Evolutionary conservation across 441 rosid species (phyloP), one percentile per base, ranked within the genome.

Genomic region (Breynia disticha): DNA sequence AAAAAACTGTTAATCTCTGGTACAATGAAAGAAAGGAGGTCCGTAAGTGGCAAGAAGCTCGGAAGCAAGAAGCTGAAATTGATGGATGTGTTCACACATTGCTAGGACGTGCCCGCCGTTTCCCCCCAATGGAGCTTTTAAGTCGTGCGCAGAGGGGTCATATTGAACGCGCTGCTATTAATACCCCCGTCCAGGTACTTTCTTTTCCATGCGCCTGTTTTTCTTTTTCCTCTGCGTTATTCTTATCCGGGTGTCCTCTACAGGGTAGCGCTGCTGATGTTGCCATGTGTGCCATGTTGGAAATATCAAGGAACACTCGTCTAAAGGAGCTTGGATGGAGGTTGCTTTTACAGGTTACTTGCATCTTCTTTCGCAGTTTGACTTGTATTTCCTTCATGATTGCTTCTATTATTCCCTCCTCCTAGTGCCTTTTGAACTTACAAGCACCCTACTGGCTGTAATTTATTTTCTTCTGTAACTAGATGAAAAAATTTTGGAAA

Each of bases 201-300:
- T 49, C 51, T 50, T 59, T 24, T n/a, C 55, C 19, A 37, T 20
- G 58, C 54, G 0, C 58, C 32, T 47, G 50, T 52, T 47, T 18
- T 42, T 55, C 65, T 43, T 15, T 39, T 52, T 68, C 58, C 62
- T 38, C 50, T n/a, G n/a, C 32, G 56, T 56, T 49, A n/a, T 35
- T 56, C 62, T 53, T n/a, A 54, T 56, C 38, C 41, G 22, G 50
- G 20, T 62, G 48, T 22, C 52, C 52, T 45, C 19, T 58, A 63
- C 85, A 91, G 99, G 96, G 99, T 66, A 89, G 97, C 77, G 97
- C 99, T 24, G 99, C 98, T 64, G 97, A 93, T 72, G 95, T 93
- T 59, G 98, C 97, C 54, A 93, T 86, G 95, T 86, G 97, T 53
- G 98, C 98, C 41, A 93, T 88, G 98, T 61, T 93, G 63, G 82